phyloP scores from a whole-genome alignment of 202 grass and related monocot genomes.

The Hordeum pubiflorum region DNA sequence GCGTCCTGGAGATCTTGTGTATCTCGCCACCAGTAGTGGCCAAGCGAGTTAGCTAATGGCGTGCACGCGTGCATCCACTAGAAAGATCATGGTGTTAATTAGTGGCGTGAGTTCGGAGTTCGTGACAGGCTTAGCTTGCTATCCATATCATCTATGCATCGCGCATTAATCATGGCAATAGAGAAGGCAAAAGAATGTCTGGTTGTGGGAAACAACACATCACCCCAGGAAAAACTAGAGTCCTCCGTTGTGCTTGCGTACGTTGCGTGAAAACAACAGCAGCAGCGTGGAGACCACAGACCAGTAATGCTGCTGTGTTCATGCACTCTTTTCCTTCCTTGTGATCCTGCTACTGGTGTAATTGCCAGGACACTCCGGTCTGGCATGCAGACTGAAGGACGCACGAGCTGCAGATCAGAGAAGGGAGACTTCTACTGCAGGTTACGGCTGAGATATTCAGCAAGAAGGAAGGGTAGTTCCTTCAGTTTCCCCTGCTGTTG shows the following conservation, averaged over 20 bases:
- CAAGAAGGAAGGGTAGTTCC: too few relatives aligned
- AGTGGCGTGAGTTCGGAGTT: not conserved
- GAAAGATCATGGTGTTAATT: not conserved
- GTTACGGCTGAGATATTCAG: too few relatives aligned
- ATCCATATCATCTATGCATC: not conserved
- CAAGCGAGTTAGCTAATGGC: not conserved
- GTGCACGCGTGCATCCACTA: not conserved
- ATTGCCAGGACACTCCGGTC: too few relatives aligned
- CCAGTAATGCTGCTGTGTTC: too few relatives aligned
- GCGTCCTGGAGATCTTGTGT: not conserved
- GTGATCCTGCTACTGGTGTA: too few relatives aligned
- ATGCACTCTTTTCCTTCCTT: too few relatives aligned
- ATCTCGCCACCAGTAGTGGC: not conserved
- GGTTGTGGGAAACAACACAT: not conserved
- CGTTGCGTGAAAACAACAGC: not conserved
- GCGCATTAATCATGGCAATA: not conserved
- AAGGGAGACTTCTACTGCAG: too few relatives aligned
- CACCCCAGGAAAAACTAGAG: not conserved
- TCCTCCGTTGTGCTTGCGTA: not conserved
- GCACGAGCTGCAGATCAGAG: too few relatives aligned
- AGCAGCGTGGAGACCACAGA: too few relatives aligned
- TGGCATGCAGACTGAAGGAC: too few relatives aligned
- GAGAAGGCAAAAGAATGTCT: not conserved
- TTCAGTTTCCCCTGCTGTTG: too few relatives aligned
- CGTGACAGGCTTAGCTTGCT: not conserved